phyloP scores from a whole-genome alignment of 495 filamentous ascomycete genomes.

The Aspergillus cristatus region DNA sequence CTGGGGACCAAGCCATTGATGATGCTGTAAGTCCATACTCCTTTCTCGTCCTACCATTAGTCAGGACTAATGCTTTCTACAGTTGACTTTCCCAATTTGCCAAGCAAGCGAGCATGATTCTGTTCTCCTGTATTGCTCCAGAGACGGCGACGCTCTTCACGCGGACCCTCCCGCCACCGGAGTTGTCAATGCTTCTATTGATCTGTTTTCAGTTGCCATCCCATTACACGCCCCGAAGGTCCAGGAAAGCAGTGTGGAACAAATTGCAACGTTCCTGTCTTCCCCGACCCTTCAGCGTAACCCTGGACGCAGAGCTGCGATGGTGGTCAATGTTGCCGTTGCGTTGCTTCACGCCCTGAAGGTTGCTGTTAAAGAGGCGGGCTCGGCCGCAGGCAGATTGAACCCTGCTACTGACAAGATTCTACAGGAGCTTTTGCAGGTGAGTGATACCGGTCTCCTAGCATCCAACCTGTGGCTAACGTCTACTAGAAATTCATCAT shows the following conservation, averaged over 20 bases:
- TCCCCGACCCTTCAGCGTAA: constrained; percentile 74
- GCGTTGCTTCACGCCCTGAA: constrained; percentile 74
- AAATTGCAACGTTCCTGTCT: constrained; percentile 77
- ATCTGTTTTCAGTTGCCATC: constrained; percentile 82
- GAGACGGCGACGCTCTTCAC: constrained; percentile 34
- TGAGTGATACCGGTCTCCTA: constrained; percentile 15
- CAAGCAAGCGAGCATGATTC: constrained; percentile 86
- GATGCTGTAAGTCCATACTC: constrained; percentile 42
- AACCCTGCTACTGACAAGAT: constrained; percentile 73
- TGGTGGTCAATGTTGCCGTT: constrained; percentile 80
- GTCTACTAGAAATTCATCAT: constrained; percentile 54
- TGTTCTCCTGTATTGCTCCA: constrained; percentile 60
- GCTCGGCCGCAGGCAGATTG: constrained; percentile 63
- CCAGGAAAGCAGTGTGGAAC: constrained; percentile 91
- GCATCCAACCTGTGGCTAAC: too few relatives aligned
- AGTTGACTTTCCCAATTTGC: constrained; percentile 64
- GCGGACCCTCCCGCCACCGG: constrained; percentile 86
- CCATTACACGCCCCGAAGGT: constrained; percentile 82
- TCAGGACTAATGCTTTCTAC: constrained; percentile 12
- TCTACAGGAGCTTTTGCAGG: constrained; percentile 72
- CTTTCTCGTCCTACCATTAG: background rate
- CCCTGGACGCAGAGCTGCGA: constrained; percentile 77
- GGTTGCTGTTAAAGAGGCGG: constrained; percentile 71
- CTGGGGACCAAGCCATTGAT: constrained; percentile 62
- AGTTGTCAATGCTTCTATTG: constrained; percentile 87